Conservation (phyloP, 306 rosid species). For the Vigna hirtella region DNA sequence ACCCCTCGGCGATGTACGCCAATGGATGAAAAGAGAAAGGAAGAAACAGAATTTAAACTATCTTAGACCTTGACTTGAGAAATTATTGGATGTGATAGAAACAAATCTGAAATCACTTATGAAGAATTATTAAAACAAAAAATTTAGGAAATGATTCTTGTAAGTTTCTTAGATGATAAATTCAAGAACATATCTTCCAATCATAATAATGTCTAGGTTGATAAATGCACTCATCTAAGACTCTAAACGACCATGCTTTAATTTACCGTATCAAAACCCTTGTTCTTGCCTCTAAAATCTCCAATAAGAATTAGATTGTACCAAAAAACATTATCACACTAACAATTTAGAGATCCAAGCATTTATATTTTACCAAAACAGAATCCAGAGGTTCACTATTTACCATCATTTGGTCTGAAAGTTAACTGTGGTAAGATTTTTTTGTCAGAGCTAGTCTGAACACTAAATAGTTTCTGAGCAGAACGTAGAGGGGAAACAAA, state of each 20-base stretch:
- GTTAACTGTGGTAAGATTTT: constrained; percentile 5
- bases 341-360: constrained; percentile 34
- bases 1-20: too few relatives aligned
- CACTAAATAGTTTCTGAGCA: constrained; percentile 35
- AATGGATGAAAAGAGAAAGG: too few relatives aligned
- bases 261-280: neutral
- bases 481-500: constrained; percentile 1
- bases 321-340: constrained; percentile 22
- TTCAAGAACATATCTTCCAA: constrained; percentile 11
- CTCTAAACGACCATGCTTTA: neutral
- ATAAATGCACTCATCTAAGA: neutral
- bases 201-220: constrained; percentile 5
- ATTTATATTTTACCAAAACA: constrained; percentile 26
- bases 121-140: too few relatives aligned
- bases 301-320: constrained; percentile 33
- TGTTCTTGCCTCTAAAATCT: constrained; percentile 29
- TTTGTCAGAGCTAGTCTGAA: constrained; percentile 2
- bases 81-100: too few relatives aligned
- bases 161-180: neutral
- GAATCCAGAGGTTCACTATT: constrained; percentile 33
- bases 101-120: too few relatives aligned
- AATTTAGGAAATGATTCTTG: too few relatives aligned
- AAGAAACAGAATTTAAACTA: too few relatives aligned
- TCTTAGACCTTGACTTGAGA: too few relatives aligned
- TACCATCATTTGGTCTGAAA: neutral